These are phyloP conservation scores for Malassezia nana DNA, from an alignment of 1,284 basidiomycete genomes.

Conservation along the genomic window DNA sequence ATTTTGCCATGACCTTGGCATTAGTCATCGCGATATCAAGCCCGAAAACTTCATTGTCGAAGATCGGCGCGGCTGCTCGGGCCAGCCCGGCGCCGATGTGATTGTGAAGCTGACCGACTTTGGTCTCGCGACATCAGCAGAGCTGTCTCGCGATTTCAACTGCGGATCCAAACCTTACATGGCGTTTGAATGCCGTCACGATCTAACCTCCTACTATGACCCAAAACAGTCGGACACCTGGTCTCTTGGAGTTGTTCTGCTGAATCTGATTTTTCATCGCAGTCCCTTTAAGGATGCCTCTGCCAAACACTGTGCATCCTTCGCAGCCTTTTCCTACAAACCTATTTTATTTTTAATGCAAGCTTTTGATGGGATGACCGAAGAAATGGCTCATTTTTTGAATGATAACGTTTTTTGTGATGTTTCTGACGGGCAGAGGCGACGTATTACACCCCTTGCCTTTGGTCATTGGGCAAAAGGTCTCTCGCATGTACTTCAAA, in stretches of 20 bases:
- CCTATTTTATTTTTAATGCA: constrained; percentile 76
- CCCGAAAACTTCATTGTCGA: constrained; percentile 56
- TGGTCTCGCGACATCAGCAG: constrained; percentile 80
- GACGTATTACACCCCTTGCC: constrained; percentile 4
- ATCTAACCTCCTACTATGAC: constrained; percentile 80
- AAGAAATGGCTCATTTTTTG: constrained; percentile 72
- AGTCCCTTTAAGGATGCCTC: constrained; percentile 96
- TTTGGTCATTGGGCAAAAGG: constrained; percentile 9
- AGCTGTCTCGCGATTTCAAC: constrained; percentile 85
- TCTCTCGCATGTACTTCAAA: constrained; percentile 4
- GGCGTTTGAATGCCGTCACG: constrained; percentile 98
- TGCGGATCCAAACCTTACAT: constrained; percentile 98
- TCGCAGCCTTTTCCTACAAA: constrained; percentile 67
- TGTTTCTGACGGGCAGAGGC: constrained; percentile 47
- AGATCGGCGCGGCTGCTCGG: constrained; percentile 23
- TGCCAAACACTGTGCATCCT: constrained; percentile 62
- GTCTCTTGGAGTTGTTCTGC: constrained; percentile 94
- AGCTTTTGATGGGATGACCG: constrained; percentile 85
- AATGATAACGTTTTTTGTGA: constrained; percentile 77
- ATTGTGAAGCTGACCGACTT: constrained; percentile 91
- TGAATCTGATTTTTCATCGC: constrained; percentile 97
- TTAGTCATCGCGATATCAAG: constrained; percentile 96
- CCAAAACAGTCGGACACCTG: constrained; percentile 93
- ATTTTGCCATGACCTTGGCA: constrained; percentile 81
- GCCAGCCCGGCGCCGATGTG: constrained; percentile 44